Conservation (phyloP, 164 flowering plant genomes). For the Stephania japonica region DNA sequence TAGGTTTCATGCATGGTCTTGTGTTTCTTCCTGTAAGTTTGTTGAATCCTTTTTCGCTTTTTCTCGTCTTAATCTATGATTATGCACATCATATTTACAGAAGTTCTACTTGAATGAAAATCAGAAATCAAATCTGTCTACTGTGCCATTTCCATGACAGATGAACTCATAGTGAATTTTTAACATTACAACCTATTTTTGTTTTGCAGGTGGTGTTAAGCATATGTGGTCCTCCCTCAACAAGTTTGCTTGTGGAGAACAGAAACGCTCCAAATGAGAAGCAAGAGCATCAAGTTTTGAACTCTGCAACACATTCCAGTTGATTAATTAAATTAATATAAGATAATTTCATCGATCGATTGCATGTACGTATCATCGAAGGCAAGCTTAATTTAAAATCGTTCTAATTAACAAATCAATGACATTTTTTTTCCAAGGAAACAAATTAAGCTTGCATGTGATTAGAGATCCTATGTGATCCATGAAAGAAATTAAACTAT, state of each 20-base stretch:
- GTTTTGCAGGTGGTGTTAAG: slow-evolving; percentile 64
- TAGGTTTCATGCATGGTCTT: slow-evolving; percentile 90
- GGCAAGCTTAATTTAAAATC: too few relatives aligned
- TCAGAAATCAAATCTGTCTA: neutral
- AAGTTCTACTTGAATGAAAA: neutral
- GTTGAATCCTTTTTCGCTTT: neutral
- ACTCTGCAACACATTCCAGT: slow-evolving; percentile 4
- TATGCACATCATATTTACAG: neutral
- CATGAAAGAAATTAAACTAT: too few relatives aligned
- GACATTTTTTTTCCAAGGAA: too few relatives aligned
- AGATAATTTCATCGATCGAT: too few relatives aligned
- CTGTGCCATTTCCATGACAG: too few relatives aligned
- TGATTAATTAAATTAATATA: neutral
- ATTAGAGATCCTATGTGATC: too few relatives aligned
- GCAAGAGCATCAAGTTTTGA: slow-evolving; percentile 8
- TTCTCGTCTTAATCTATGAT: neutral
- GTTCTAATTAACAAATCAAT: too few relatives aligned
- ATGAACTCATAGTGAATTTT: neutral
- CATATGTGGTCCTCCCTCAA: slow-evolving; percentile 73
- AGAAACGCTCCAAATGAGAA: slow-evolving; percentile 6
- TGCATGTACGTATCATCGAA: too few relatives aligned
- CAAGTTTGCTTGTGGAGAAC: slow-evolving; percentile 13
- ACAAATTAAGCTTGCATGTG: too few relatives aligned
- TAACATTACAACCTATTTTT: neutral
- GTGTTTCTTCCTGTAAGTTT: slow-evolving; percentile 83